Percentiles rank a stretch among this genome's conserved stretches.
Conservation (phyloP, 2,329 filamentous ascomycete species). For the Cercospora sp. region DNA sequence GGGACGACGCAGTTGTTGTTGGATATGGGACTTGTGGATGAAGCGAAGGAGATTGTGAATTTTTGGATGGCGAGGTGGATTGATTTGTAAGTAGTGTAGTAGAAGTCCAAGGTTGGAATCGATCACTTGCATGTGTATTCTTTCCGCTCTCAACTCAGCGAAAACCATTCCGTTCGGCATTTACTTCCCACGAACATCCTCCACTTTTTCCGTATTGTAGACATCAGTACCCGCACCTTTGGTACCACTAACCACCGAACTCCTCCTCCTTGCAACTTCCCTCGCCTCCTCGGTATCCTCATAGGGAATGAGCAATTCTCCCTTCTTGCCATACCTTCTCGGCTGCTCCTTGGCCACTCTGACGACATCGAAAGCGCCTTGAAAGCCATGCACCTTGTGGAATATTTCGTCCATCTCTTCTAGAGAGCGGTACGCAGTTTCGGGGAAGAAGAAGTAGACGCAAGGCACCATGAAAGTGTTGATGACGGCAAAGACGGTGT, state of each 20-base stretch:
- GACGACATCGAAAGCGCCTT: constrained; percentile 60
- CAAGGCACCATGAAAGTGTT: constrained; percentile 60
- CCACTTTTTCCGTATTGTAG: constrained; percentile 20
- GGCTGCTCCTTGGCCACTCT: constrained; percentile 54
- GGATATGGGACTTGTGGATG: constrained; percentile 66
- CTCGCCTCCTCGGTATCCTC: constrained; percentile 42
- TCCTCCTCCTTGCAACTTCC: constrained; percentile 28
- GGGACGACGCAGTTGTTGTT: constrained; percentile 65
- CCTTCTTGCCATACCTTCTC: constrained; percentile 59
- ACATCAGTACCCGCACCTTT: not conserved
- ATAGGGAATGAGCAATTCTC: constrained; percentile 57
- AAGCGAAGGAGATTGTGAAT: constrained; percentile 63
- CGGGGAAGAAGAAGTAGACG: constrained; percentile 40
- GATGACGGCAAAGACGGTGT: constrained; percentile 63
- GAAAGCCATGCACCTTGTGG: constrained; percentile 31
- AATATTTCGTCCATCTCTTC: constrained; percentile 66
- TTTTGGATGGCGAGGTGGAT: constrained; percentile 73
- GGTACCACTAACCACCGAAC: constrained; percentile 24
- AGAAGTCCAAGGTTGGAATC: not conserved
- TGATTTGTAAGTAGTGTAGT: constrained; percentile 39
- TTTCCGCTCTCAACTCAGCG: not conserved
- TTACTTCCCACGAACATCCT: not conserved
- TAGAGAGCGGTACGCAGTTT: constrained; percentile 63
- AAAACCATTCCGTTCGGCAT: not conserved
- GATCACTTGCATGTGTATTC: not conserved